These are phyloP conservation scores for Tulasnella sp. DNA, from an alignment of 768 basidiomycete species.

Conservation along the genomic window DNA sequence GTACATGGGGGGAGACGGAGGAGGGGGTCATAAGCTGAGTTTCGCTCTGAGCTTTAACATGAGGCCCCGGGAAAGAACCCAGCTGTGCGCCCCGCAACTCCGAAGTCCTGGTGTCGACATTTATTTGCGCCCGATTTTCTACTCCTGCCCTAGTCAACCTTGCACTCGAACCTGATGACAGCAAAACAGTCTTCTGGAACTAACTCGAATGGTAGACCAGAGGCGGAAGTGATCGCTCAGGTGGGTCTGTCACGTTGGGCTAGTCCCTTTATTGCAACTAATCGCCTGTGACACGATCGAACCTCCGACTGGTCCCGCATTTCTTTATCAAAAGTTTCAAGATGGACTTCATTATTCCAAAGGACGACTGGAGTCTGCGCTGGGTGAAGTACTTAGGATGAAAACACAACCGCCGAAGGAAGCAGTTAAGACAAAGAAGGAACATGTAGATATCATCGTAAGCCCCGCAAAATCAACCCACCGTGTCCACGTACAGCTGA, in stretches of 20 bases:
- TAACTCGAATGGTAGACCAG: slow-evolving; percentile 5
- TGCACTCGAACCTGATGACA: not conserved
- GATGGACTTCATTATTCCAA: slow-evolving; percentile 6
- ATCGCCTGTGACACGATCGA: not conserved
- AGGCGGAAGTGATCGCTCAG: slow-evolving; percentile 13
- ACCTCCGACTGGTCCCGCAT: not conserved
- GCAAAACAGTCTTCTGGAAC: too few species aligned
- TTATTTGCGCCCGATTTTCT: not conserved
- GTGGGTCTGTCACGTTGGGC: not conserved
- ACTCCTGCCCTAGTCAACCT: not conserved
- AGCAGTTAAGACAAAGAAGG: slow-evolving; percentile 5
- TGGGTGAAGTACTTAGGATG: not conserved
- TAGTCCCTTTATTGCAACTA: not conserved
- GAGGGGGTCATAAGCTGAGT: too few species aligned
- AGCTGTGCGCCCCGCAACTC: too few species aligned
- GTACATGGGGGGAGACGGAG: too few species aligned
- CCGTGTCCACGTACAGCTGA: not conserved
- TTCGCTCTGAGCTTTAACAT: too few species aligned
- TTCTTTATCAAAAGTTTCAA: not conserved
- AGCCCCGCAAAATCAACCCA: not conserved
- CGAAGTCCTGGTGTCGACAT: too few species aligned
- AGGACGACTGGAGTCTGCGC: slow-evolving; percentile 6
- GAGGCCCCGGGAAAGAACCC: too few species aligned
- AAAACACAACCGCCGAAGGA: slow-evolving; percentile 5
- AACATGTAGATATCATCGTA: slow-evolving; percentile 9